Conservation (phyloP, 352 stramenopile genomes). For the Phytophthora sansomeana region DNA sequence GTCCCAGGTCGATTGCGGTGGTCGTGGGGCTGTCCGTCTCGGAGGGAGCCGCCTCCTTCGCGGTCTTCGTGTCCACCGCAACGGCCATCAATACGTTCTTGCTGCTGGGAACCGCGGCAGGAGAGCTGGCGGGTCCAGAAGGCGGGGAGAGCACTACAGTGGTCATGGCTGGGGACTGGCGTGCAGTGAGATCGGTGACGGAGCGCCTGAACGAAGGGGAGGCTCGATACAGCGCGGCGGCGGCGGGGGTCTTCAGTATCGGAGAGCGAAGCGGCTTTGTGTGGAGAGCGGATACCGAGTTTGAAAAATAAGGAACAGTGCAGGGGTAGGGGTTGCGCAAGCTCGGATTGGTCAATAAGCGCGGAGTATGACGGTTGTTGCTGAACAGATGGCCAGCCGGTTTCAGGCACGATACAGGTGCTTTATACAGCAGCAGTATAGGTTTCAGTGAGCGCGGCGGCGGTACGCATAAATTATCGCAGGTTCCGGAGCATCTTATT, state of each 20-base stretch:
- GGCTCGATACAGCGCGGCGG: background rate
- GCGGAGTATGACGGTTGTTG: background rate
- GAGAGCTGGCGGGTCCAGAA: constrained; percentile 30
- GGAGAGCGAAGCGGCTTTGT: constrained; percentile 24
- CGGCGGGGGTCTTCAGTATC: constrained; percentile 5
- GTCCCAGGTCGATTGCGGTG: constrained; percentile 20
- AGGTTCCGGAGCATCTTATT: constrained; percentile 12
- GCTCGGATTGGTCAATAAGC: constrained; percentile 15
- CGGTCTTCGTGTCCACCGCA: constrained; percentile 18
- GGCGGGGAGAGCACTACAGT: constrained; percentile 58
- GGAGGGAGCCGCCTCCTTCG: constrained; percentile 12
- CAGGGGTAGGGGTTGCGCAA: background rate
- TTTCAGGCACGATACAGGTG: background rate
- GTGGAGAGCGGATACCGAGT: constrained; percentile 28
- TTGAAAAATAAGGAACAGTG: constrained; percentile 33
- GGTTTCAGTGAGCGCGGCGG: background rate
- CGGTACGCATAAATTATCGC: background rate
- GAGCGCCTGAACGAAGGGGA: constrained; percentile 15
- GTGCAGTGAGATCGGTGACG: background rate
- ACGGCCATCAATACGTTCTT: constrained; percentile 34
- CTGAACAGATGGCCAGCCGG: constrained; percentile 9
- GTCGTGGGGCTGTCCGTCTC: constrained; percentile 38
- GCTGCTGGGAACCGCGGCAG: constrained; percentile 25
- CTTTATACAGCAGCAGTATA: background rate
- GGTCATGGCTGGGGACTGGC: constrained; percentile 41